Conservation (phyloP, 2,329 filamentous ascomycete genomes). For the Diaporthe capsici region DNA sequence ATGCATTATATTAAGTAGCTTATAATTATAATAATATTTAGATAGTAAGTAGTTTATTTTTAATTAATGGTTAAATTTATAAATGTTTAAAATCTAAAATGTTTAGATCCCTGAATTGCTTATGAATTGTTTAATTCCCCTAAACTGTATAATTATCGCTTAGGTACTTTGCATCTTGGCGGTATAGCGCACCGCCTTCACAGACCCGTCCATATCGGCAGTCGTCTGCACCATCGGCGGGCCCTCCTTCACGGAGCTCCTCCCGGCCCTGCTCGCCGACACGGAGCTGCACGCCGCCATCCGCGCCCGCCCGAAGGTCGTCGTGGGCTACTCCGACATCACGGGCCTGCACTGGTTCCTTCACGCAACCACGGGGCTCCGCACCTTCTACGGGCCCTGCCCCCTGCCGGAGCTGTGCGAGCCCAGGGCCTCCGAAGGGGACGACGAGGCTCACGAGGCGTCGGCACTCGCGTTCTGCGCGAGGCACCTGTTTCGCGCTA, state of each 20-base stretch:
- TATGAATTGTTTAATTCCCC: no score
- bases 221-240: constrained; percentile 59
- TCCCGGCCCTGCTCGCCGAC: constrained; percentile 55
- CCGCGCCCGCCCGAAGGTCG: constrained; percentile 55
- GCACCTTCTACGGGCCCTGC: constrained; percentile 60
- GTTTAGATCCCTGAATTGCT: no score
- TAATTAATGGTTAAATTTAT: no score
- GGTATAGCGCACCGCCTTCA: constrained; percentile 50
- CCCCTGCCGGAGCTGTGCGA: constrained; percentile 57
- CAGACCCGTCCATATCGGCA: constrained; percentile 52
- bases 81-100: no score
- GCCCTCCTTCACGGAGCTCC: constrained; percentile 55
- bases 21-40: no score
- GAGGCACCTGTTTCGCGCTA: constrained; percentile 50
- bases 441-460: constrained; percentile 49
- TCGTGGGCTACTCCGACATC: constrained; percentile 60
- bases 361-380: constrained; percentile 53
- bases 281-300: constrained; percentile 51
- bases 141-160: no score
- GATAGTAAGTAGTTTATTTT: no score
- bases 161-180: no score
- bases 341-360: constrained; percentile 59
- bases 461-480: neutral
- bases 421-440: constrained; percentile 47
- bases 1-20: no score